Evolutionary conservation across 2,329 filamentous ascomycete species (phyloP), one percentile per base, ranked within the genome.

Genomic region (Neopestalotiopsis sp.): DNA sequence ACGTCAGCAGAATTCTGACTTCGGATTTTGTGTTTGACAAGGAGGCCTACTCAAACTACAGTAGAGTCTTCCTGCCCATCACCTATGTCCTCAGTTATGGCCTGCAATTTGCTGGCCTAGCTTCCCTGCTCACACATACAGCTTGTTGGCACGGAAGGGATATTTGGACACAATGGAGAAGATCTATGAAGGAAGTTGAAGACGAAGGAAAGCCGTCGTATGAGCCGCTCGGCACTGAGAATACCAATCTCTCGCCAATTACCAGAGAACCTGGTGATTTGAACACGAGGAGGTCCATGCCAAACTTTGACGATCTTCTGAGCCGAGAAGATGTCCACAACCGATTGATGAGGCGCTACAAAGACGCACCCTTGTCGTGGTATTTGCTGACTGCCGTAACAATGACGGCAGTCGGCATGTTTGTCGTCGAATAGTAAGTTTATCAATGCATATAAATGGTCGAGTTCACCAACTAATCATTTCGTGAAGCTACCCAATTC

Each of bases 51-150:
- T 84, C 90, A 62, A 87, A 85, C n/a, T 97, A 97, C 80, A 95
- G 93, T 73, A 89, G 92, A 20, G 92, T 97, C 1, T 97, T 95
- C 72, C 82, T 97, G 9, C 93, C 94, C 1, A 94, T 96, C 70
- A 96, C 94, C 0, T 97, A 96, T 76, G 92, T 95, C 24, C 85
- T 97, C 56, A 95, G 93, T 76, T 97, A 97, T 73, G 94, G 91
- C 2, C 87, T 97, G 30, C 94, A 96, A 75, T 97, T 97, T 77
- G 94, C 94, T 13, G 92, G 92, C 1, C 84, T 97, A 24, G 91
- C 93, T 30, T 92, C 93, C 1, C 84, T 97, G 13, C 82, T 97
- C 20, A 94, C 93, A 1, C 94, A 97, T 77, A 97, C 94, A 0
- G 84, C 88, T 28, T 93, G 94, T 76, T 96, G 94, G 93, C 93